Conservation (phyloP, 73 alveolate genomes). For the Tetrahymena malaccensis region DNA sequence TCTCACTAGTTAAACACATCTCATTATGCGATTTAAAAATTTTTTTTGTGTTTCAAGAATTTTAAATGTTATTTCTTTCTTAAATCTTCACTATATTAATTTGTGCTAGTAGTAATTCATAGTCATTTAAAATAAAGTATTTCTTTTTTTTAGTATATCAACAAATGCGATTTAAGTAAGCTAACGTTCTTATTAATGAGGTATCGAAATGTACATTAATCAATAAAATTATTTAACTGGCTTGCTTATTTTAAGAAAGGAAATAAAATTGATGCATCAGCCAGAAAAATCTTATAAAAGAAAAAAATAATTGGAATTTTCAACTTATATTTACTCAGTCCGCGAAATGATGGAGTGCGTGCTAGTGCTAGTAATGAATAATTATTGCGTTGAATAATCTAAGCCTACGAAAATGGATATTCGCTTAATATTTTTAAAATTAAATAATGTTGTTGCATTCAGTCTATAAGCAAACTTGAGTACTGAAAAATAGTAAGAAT, state of each 20-base stretch:
- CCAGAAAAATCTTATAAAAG: neutral
- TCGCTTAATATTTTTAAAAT: neutral
- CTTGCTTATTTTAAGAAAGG: neutral
- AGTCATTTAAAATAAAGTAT: too few relatives aligned
- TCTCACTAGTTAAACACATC: neutral
- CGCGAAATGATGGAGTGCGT: too few relatives aligned
- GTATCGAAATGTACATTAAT: neutral
- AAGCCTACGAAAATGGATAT: too few relatives aligned
- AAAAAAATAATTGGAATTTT: neutral
- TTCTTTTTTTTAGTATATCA: too few relatives aligned
- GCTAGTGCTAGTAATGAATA: neutral
- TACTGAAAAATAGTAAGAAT: neutral
- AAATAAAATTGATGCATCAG: neutral
- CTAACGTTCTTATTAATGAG: neutral
- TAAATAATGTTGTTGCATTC: too few relatives aligned
- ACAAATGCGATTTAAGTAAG: too few relatives aligned
- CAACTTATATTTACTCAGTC: neutral
- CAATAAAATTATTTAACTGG: neutral
- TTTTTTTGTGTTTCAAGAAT: neutral
- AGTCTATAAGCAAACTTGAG: neutral
- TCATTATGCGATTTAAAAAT: neutral
- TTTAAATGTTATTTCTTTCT: neutral
- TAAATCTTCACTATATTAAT: neutral
- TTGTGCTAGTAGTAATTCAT: neutral
- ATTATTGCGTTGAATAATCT: neutral